Base-by-base conservation (phyloP, 2,329 filamentous ascomycete genomes). In the Calonectria naviculata region DNA sequence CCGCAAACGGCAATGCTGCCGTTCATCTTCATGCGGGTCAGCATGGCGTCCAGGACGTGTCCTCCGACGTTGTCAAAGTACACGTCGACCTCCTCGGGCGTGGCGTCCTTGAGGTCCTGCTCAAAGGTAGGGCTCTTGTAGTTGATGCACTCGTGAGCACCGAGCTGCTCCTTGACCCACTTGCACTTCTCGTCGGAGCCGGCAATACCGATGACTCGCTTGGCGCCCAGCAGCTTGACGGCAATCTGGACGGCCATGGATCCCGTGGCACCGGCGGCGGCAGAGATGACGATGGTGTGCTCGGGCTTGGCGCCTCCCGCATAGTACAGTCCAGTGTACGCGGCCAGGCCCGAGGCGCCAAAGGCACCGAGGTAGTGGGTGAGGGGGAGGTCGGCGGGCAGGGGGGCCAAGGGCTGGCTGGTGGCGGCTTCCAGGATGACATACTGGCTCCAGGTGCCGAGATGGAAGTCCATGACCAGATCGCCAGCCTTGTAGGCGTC, bases 61-160 rank as follows among this genome's bases (percentile, higher is more conserved):
- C 78, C 78, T 19, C 78, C 78, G 24, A 80, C 78, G 34, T 80
- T 80, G 73, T 80, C 78, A 52, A 80, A 80, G 71, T 79, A 80
- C 4, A 80, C 73, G 46, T 80, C 78, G 5, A 80, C 78, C 60
- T 80, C 78, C 6, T 79, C 68, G 0, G 78, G 78, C 0, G 78
- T 80, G 34, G 63, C 78, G 3, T 68, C 71, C 68, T 78, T 79
- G 47, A 80, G 73, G 0, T 80, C 78, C 68, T 78, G 72, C 1
- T 71, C 34, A 61, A 80, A 80, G 28, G 74, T 80, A 42, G 77
- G 78, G 67, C 77, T 80, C 73, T 80, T 80, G 71, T 80, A 80
- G 76, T 80, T 78, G 67, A 80, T 67, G 61, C 78, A 79, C 42
- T 76, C 78, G 31, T 80, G 74, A 0, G 78, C 78, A 3, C 78